Conservation (phyloP, 805 yeast genomes). For the Metschnikowia sp. region DNA sequence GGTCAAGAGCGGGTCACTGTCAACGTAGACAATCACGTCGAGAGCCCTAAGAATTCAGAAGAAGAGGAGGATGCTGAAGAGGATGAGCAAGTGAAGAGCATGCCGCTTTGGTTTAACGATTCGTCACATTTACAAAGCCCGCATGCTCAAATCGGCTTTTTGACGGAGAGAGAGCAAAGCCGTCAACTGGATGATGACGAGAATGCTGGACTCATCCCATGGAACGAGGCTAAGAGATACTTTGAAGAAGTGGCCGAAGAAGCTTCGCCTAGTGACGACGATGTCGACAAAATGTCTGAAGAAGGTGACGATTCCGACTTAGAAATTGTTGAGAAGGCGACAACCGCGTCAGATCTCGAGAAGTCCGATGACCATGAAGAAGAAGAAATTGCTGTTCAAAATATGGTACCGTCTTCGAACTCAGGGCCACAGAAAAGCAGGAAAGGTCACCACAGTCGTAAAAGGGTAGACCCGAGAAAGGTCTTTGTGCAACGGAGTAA, state of each 20-base stretch:
- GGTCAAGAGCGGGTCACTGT: too few relatives aligned
- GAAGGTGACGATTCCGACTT: slow-evolving; percentile 9
- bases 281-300: slow-evolving; percentile 5
- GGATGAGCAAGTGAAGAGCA: neutral
- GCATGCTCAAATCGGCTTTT: slow-evolving; percentile 8
- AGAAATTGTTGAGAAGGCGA: slow-evolving; percentile 6
- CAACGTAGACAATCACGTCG: too few relatives aligned
- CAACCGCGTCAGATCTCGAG: neutral
- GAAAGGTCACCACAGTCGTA: neutral
- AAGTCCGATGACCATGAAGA: neutral
- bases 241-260: slow-evolving; percentile 5
- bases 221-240: slow-evolving; percentile 44
- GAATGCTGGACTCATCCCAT: slow-evolving; percentile 48
- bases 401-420: too few relatives aligned
- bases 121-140: slow-evolving; percentile 11
- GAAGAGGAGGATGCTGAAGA: neutral
- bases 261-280: slow-evolving; percentile 13
- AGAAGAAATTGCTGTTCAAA: too few relatives aligned
- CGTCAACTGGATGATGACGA: slow-evolving; percentile 35
- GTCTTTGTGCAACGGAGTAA: neutral
- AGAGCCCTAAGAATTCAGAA: neutral
- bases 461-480: neutral
- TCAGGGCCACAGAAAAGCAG: too few relatives aligned
- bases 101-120: slow-evolving; percentile 29
- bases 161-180: slow-evolving; percentile 1